These are phyloP conservation scores for Apiotrichum domesticum DNA, from an alignment of 1,284 basidiomycete genomes.

Conservation along the genomic window DNA sequence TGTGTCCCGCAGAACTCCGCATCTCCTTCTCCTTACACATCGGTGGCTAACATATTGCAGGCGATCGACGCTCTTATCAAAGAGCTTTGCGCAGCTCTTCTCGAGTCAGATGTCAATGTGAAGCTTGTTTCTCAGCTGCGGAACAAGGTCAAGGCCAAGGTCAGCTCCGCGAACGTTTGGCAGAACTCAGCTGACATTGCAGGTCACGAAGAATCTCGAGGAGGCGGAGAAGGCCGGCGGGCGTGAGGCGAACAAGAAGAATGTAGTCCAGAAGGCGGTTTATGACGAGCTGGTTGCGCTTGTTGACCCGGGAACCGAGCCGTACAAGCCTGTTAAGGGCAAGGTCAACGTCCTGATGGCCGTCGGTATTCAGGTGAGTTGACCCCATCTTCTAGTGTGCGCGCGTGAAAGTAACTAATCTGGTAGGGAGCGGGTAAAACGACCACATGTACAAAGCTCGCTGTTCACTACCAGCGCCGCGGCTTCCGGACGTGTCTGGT, in stretches of 20 bases:
- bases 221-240: conserved; percentile 68
- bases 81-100: conserved; percentile 85
- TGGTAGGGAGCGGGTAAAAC: conserved; percentile 91
- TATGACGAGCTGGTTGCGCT: conserved; percentile 94
- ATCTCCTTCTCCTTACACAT: background rate
- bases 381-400: too few relatives aligned
- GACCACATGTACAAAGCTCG: conserved; percentile 94
- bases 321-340: conserved; percentile 94
- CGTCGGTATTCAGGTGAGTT: conserved; percentile 78
- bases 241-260: conserved; percentile 77
- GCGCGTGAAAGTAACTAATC: background rate
- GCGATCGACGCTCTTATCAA: conserved; percentile 91
- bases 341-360: conserved; percentile 96
- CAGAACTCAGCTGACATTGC: background rate
- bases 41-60: conserved; percentile 46
- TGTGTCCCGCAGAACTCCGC: too few relatives aligned
- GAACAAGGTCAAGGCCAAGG: conserved; percentile 82
- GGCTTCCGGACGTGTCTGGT: conserved; percentile 98
- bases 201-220: conserved; percentile 46
- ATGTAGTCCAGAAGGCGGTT: conserved; percentile 86
- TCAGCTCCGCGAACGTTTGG: conserved; percentile 44
- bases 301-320: conserved; percentile 89
- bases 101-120: conserved; percentile 98
- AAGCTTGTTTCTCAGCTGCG: conserved; percentile 84
- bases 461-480: conserved; percentile 93